Evolutionary conservation across 1,284 basidiomycete species (phyloP).

Genomic region (Cutaneotrichosporon sp.): DNA sequence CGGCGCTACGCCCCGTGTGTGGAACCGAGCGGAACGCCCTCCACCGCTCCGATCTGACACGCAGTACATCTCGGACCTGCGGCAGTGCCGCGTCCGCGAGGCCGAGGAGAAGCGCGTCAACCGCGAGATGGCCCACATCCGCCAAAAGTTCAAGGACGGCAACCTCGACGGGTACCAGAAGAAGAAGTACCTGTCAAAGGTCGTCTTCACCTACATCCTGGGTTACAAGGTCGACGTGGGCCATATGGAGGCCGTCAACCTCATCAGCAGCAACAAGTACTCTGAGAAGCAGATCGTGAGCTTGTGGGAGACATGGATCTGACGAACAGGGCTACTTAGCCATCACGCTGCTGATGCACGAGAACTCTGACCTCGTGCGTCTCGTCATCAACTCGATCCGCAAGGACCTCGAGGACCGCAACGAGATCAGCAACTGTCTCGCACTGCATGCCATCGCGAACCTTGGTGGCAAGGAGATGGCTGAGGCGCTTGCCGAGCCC

Average conservation of each 20-base stretch:
- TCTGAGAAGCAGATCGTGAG: slow-evolving; percentile 98
- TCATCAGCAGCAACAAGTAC: slow-evolving; percentile 94
- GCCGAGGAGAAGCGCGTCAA: slow-evolving; percentile 89
- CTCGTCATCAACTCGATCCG: slow-evolving; percentile 97
- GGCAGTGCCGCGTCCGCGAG: slow-evolving; percentile 66
- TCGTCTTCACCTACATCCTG: slow-evolving; percentile 98
- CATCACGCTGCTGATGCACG: slow-evolving; percentile 95
- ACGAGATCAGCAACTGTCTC: slow-evolving; percentile 93
- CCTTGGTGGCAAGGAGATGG: slow-evolving; percentile 97
- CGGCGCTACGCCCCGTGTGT: not conserved
- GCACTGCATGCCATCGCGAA: slow-evolving; percentile 98
- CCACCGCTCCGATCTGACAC: slow-evolving; percentile 12
- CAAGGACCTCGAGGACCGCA: slow-evolving; percentile 93
- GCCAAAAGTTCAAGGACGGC: slow-evolving; percentile 99
- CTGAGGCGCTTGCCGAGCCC: slow-evolving; percentile 87
- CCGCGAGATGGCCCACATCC: slow-evolving; percentile 99
- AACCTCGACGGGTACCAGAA: slow-evolving; percentile 98
- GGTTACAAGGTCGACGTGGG: slow-evolving; percentile 99
- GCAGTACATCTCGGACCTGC: slow-evolving; percentile 97
- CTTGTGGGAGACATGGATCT: slow-evolving; percentile 25
- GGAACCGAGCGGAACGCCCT: not conserved
- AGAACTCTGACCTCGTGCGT: slow-evolving; percentile 94
- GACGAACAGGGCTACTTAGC: slow-evolving; percentile 87
- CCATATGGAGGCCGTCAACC: slow-evolving; percentile 98
- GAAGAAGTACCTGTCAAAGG: slow-evolving; percentile 91